phyloP scores from a whole-genome alignment of 768 basidiomycete species.

The Leccinum uliginosum region DNA sequence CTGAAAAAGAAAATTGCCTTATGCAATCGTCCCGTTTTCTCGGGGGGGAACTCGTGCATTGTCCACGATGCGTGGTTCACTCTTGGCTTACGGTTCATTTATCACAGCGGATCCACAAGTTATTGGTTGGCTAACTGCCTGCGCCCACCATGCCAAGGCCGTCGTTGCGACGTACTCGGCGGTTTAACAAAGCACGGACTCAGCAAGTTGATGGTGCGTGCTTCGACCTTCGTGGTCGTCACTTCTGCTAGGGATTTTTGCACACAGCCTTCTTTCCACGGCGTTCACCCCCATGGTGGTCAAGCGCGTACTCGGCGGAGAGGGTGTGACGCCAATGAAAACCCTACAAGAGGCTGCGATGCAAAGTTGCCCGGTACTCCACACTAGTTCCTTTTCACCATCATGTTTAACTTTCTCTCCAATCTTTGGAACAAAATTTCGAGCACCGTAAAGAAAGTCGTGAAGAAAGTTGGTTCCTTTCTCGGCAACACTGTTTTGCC shows the following conservation, averaged over 20 bases:
- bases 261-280: background rate
- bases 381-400: background rate
- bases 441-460: background rate
- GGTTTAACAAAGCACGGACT: background rate
- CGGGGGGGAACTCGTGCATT: background rate
- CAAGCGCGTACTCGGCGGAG: background rate
- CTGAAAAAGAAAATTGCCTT: background rate
- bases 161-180: background rate
- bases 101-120: background rate
- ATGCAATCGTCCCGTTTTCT: background rate
- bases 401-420: background rate
- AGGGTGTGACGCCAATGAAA: background rate
- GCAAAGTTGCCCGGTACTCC: background rate
- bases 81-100: background rate
- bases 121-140: background rate
- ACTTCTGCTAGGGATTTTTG: background rate
- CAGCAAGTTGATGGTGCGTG: no score
- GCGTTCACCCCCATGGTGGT: background rate
- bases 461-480: background rate
- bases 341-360: constrained; percentile 1
- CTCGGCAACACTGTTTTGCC: background rate
- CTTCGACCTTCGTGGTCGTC: background rate
- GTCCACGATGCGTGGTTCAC: background rate
- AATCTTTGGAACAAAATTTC: background rate
- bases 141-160: background rate